Percentiles rank a stretch among this genome's conserved stretches.
Conservation (phyloP, 2,329 filamentous ascomycete genomes). For the Drechslerella dactyloides region DNA sequence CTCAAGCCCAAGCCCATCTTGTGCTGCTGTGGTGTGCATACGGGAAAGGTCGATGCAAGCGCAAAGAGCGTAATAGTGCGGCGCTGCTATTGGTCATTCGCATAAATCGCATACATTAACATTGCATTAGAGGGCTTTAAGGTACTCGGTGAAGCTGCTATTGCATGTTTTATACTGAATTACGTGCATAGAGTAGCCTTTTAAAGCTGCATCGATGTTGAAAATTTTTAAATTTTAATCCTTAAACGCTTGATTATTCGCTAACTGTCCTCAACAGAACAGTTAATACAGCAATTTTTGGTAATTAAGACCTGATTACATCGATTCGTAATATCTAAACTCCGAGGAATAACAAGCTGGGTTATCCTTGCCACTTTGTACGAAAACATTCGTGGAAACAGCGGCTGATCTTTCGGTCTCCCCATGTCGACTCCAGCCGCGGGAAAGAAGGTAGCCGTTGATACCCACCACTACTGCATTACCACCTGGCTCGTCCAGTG, state of each 20-base stretch:
- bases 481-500: constrained; percentile 5
- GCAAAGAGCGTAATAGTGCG: constrained; percentile 23
- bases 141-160: background rate
- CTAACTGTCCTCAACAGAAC: constrained; percentile 3
- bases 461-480: constrained; percentile 8
- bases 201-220: background rate
- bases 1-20: background rate
- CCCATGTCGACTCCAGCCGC: constrained; percentile 31
- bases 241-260: background rate
- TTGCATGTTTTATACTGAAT: constrained; percentile 1
- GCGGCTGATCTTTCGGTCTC: constrained; percentile 43
- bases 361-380: constrained; percentile 43
- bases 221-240: no score
- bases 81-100: constrained; percentile 4
- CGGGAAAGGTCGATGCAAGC: constrained; percentile 13
- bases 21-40: background rate
- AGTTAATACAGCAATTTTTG: background rate
- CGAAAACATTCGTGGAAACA: constrained; percentile 36
- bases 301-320: constrained; percentile 1
- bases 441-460: constrained; percentile 42
- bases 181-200: background rate
- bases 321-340: background rate
- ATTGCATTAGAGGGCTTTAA: constrained; percentile 6
- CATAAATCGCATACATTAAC: constrained; percentile 2
- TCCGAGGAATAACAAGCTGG: constrained; percentile 15